Conservation (phyloP, 2,329 filamentous ascomycete species). For the Magnaporthales sp. region DNA sequence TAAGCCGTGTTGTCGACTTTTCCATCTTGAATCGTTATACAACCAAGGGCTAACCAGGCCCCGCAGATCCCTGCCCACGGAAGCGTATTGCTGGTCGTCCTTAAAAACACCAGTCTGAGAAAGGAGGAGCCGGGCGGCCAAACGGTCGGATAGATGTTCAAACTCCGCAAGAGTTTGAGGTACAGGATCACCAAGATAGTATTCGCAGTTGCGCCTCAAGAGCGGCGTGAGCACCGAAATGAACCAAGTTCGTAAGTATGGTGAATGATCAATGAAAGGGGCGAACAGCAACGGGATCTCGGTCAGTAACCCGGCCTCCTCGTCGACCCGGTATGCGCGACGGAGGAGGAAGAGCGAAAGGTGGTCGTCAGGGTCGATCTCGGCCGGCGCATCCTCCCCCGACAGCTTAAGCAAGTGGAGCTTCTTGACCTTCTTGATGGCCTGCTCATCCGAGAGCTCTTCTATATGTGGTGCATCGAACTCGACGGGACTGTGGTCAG, state of each 20-base stretch:
- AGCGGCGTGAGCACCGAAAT: slow-evolving; percentile 62
- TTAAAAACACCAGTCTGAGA: slow-evolving; percentile 33
- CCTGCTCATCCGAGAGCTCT: slow-evolving; percentile 52
- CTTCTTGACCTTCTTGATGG: slow-evolving; percentile 53
- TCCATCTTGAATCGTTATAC: slow-evolving; percentile 54
- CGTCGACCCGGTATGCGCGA: slow-evolving; percentile 60
- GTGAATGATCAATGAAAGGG: slow-evolving; percentile 57
- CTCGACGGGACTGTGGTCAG: slow-evolving; percentile 20
- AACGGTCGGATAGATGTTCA: slow-evolving; percentile 47
- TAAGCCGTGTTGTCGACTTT: slow-evolving; percentile 18
- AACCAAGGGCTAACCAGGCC: slow-evolving; percentile 68
- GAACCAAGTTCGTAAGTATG: slow-evolving; percentile 58
- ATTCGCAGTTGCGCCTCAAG: slow-evolving; percentile 60
- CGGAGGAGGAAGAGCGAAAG: slow-evolving; percentile 52
- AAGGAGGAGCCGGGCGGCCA: slow-evolving; percentile 54
- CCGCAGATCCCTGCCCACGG: slow-evolving; percentile 55
- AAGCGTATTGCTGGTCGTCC: slow-evolving; percentile 21
- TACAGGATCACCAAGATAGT: slow-evolving; percentile 46
- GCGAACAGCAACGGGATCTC: slow-evolving; percentile 57
- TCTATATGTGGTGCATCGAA: slow-evolving; percentile 50
- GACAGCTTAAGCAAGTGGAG: slow-evolving; percentile 52
- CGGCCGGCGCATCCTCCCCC: slow-evolving; percentile 35
- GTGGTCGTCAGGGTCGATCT: slow-evolving; percentile 46
- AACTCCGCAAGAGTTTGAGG: slow-evolving; percentile 53
- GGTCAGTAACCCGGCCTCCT: slow-evolving; percentile 62